Percentiles rank a stretch among this genome's conserved stretches.
These are phyloP conservation scores for Piper longum DNA, from an alignment of 164 flowering plant genomes.

Conservation along the genomic window DNA sequence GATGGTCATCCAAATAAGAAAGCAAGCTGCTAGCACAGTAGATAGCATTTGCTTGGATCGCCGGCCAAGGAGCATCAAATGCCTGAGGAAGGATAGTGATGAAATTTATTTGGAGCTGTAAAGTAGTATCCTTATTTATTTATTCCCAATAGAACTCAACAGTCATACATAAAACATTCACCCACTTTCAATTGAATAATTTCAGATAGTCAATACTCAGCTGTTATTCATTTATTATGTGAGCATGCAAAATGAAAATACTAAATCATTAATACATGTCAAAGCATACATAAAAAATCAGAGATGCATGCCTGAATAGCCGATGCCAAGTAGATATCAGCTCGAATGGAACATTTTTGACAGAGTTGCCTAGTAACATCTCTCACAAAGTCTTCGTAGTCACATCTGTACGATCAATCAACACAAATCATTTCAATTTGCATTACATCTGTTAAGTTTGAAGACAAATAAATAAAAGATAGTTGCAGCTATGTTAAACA, in stretches of 20 bases:
- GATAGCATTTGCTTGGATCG: slow-evolving; percentile 89
- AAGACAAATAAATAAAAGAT: background rate
- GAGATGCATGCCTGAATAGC: slow-evolving; percentile 48
- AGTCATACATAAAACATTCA: too few relatives aligned
- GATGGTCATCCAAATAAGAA: slow-evolving; percentile 61
- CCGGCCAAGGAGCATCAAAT: slow-evolving; percentile 89
- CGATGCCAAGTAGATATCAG: slow-evolving; percentile 64
- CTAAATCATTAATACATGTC: too few relatives aligned
- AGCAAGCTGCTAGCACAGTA: slow-evolving; percentile 63
- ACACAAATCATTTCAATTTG: background rate
- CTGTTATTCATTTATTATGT: too few relatives aligned
- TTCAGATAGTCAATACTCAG: too few relatives aligned
- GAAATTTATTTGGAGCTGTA: slow-evolving; percentile 1
- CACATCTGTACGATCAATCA: slow-evolving; percentile 39
- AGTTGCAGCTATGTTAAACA: slow-evolving; percentile 5
- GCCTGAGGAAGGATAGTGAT: slow-evolving; percentile 31
- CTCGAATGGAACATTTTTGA: slow-evolving; percentile 41
- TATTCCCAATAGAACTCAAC: too few relatives aligned
- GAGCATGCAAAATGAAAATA: too few relatives aligned
- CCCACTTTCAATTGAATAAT: too few relatives aligned
- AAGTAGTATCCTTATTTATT: background rate
- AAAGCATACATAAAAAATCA: too few relatives aligned
- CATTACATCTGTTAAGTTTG: background rate
- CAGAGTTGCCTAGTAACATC: slow-evolving; percentile 52
- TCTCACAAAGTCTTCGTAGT: slow-evolving; percentile 71